Conservation (phyloP, 2,329 filamentous ascomycete genomes). For the Ophiostoma piceae region DNA sequence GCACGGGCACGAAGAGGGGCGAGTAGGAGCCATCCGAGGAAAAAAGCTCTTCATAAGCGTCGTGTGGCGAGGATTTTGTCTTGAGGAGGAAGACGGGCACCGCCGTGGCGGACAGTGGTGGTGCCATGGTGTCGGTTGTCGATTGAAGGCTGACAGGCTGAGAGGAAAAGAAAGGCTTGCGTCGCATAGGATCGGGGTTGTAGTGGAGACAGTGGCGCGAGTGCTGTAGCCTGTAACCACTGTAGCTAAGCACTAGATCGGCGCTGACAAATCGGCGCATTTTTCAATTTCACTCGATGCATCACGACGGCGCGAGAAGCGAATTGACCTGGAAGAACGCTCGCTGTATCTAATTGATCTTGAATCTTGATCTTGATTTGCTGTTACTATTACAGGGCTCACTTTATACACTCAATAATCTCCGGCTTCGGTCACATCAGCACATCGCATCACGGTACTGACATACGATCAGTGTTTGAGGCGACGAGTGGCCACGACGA, state of each 20-base stretch:
- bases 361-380: no score
- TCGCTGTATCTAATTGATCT: background rate
- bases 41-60: constrained; percentile 69
- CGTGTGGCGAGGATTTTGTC: constrained; percentile 65
- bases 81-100: constrained; percentile 68
- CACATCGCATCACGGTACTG: background rate
- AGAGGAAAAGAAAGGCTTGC: background rate
- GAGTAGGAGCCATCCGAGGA: constrained; percentile 43
- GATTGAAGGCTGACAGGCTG: background rate
- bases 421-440: constrained; percentile 6
- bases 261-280: background rate
- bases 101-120: background rate
- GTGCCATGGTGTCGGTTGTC: constrained; percentile 17
- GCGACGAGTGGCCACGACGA: background rate
- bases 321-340: background rate
- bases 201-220: background rate
- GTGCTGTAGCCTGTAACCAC: background rate
- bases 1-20: constrained; percentile 68
- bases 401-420: background rate
- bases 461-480: background rate
- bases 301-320: constrained; percentile 1
- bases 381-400: background rate
- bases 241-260: no score
- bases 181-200: constrained; percentile 1
- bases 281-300: constrained; percentile 9